phyloP scores from a whole-genome alignment of 2,329 filamentous ascomycete genomes.

The Dendrostoma leiphaemia region DNA sequence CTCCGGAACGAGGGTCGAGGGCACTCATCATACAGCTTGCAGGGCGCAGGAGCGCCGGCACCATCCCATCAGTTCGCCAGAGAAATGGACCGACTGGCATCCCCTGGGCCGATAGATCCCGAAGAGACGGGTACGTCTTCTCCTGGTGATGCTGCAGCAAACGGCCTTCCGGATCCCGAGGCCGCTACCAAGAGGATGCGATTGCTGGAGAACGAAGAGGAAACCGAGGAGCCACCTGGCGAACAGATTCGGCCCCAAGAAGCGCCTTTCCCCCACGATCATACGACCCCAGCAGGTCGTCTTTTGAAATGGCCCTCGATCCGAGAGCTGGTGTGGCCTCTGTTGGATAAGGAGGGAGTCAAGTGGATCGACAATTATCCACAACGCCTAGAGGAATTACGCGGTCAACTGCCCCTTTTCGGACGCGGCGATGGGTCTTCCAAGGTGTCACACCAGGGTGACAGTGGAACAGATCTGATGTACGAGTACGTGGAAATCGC shows the following conservation, averaged over 20 bases:
- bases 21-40: conserved; percentile 6
- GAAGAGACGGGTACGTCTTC: conserved; percentile 12
- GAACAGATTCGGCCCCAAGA: conserved; percentile 52
- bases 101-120: conserved; percentile 3
- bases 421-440: conserved; percentile 71
- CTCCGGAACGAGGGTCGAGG: conserved; percentile 6
- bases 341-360: conserved; percentile 48
- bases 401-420: conserved; percentile 72
- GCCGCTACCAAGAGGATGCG: conserved; percentile 28
- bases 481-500: conserved; percentile 40
- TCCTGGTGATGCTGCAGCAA: conserved; percentile 3
- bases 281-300: conserved; percentile 86
- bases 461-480: conserved; percentile 39
- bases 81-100: conserved; percentile 1
- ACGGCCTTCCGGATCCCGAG: conserved; percentile 14
- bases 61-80: background rate
- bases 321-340: conserved; percentile 55
- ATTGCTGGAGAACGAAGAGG: conserved; percentile 29
- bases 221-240: conserved; percentile 25
- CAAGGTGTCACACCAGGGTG: conserved; percentile 49
- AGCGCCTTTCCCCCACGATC: conserved; percentile 75
- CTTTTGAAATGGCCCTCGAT: conserved; percentile 74
- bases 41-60: background rate
- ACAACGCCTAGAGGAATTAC: conserved; percentile 69
- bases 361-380: conserved; percentile 68